Evolutionary conservation across 2,329 filamentous ascomycete species (phyloP).

Genomic region (Ceratocystis diversiconidia): DNA sequence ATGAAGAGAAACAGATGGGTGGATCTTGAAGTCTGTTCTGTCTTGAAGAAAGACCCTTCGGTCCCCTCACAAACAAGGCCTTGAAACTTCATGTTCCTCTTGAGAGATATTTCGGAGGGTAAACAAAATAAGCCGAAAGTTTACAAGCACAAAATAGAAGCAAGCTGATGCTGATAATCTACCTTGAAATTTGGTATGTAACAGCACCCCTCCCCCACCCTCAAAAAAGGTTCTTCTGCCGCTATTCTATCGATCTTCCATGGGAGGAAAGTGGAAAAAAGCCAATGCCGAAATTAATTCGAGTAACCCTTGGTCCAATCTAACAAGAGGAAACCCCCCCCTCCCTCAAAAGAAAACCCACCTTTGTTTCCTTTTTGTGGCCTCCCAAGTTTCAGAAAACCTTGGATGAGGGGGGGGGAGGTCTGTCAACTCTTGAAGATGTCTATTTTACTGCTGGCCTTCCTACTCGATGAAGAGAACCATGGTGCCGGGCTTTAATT

Average conservation of each 20-base stretch:
- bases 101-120: neutral
- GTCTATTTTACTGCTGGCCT: neutral
- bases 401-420: neutral
- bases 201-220: neutral
- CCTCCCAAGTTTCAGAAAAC: neutral
- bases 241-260: neutral
- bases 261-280: neutral
- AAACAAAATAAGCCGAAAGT: neutral
- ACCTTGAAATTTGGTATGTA: neutral
- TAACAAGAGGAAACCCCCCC: neutral
- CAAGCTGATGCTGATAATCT: neutral
- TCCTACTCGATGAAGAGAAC: no score
- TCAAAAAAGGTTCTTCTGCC: constrained; percentile 1
- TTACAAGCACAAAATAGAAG: neutral
- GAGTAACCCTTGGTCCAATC: neutral
- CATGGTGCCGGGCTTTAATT: neutral
- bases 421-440: neutral
- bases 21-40: no score
- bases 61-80: neutral
- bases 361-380: constrained; percentile 1
- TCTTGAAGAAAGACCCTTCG: no score
- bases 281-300: neutral
- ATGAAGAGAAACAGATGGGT: no score
- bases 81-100: neutral
- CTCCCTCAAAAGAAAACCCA: neutral